Percentiles rank a stretch among this genome's conserved stretches.
Conservation (phyloP, 768 basidiomycete genomes). For the Chalciporus chontae region DNA sequence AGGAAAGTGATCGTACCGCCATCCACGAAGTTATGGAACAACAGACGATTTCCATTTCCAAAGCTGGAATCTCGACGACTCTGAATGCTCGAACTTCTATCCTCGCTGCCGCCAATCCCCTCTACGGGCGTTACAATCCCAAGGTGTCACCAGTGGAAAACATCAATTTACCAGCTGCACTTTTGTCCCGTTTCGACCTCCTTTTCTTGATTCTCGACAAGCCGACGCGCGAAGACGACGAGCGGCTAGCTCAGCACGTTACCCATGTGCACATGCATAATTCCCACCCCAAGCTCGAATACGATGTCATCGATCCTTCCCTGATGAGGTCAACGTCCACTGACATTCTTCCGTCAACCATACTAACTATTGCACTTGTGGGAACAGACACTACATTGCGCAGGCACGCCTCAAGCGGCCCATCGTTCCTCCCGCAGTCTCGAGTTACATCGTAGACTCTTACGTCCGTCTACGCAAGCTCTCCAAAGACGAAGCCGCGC, state of each 20-base stretch:
- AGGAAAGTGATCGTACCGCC: slow-evolving; percentile 93
- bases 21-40: slow-evolving; percentile 99
- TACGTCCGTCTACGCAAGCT: slow-evolving; percentile 94
- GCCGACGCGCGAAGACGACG: slow-evolving; percentile 91
- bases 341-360: not conserved
- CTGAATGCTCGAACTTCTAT: slow-evolving; percentile 97
- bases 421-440: slow-evolving; percentile 83
- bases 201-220: slow-evolving; percentile 97
- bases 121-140: slow-evolving; percentile 97
- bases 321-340: slow-evolving; percentile 70
- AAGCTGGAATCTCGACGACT: slow-evolving; percentile 98
- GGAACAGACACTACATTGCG: slow-evolving; percentile 87
- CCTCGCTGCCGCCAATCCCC: slow-evolving; percentile 95
- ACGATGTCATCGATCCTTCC: slow-evolving; percentile 80
- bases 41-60: slow-evolving; percentile 99
- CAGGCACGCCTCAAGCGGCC: slow-evolving; percentile 85
- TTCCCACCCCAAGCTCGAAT: slow-evolving; percentile 78
- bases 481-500: slow-evolving; percentile 85
- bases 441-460: slow-evolving; percentile 89
- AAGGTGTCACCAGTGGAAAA: slow-evolving; percentile 98
- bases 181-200: slow-evolving; percentile 94
- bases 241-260: slow-evolving; percentile 93
- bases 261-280: slow-evolving; percentile 98
- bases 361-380: slow-evolving; percentile 5
- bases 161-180: slow-evolving; percentile 96